Conservation (phyloP, 2,329 filamentous ascomycete genomes). For the Chlorencoelia australis region DNA sequence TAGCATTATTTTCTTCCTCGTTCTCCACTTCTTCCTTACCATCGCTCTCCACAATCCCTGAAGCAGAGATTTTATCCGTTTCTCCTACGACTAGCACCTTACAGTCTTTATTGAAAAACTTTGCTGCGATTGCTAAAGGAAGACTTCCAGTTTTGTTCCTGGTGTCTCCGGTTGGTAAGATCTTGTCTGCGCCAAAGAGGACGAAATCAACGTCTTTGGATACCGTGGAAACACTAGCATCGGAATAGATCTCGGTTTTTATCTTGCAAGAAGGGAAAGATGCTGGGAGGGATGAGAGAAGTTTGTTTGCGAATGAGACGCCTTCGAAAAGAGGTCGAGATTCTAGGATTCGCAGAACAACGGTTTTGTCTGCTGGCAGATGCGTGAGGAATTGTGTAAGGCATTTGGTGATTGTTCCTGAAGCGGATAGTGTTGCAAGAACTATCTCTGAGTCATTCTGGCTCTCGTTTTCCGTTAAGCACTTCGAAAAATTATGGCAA, state of each 20-base stretch:
- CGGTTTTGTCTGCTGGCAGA: constrained; percentile 26
- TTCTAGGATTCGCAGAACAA: constrained; percentile 53
- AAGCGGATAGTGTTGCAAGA: constrained; percentile 52
- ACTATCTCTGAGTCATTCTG: constrained; percentile 26
- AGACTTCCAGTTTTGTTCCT: constrained; percentile 60
- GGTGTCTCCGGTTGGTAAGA: constrained; percentile 46
- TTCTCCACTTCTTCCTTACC: constrained; percentile 40
- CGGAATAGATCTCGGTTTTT: constrained; percentile 37
- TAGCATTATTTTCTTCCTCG: constrained; percentile 38
- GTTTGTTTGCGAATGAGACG: constrained; percentile 40
- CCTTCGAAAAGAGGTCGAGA: constrained; percentile 59
- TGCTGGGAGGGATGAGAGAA: constrained; percentile 22
- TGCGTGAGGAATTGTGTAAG: constrained; percentile 31
- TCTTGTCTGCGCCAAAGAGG: constrained; percentile 54
- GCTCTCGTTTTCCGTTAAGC: too few relatives aligned
- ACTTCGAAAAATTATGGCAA: constrained; percentile 4
- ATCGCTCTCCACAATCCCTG: constrained; percentile 34
- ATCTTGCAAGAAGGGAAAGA: constrained; percentile 7
- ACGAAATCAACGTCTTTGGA: constrained; percentile 43
- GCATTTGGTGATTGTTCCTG: constrained; percentile 46
- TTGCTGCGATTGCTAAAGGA: constrained; percentile 45
- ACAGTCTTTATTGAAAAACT: constrained; percentile 34
- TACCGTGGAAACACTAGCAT: constrained; percentile 48
- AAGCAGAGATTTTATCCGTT: constrained; percentile 49
- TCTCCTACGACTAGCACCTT: constrained; percentile 48